Evolutionary conservation across 2,329 filamentous ascomycete species (phyloP).

Genomic region (Parasarocladium wereldwijsianum): DNA sequence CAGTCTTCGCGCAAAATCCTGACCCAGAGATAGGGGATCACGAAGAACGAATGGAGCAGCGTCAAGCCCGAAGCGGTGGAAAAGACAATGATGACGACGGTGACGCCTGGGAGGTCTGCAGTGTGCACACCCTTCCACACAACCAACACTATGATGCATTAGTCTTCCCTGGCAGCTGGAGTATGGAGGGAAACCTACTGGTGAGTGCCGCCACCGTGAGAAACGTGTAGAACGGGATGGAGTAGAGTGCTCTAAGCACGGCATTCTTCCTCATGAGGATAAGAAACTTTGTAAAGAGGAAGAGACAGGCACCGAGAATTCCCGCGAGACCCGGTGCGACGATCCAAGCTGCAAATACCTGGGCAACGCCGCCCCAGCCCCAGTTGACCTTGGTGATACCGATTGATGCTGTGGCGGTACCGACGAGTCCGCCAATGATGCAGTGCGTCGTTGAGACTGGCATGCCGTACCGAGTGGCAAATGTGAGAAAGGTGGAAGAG

Average conservation of each 20-base stretch:
- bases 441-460: slow-evolving; percentile 30
- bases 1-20: slow-evolving; percentile 36
- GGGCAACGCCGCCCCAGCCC: slow-evolving; percentile 22
- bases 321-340: slow-evolving; percentile 30
- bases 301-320: slow-evolving; percentile 26
- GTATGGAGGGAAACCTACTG: background rate
- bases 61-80: slow-evolving; percentile 26
- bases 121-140: slow-evolving; percentile 2
- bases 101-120: background rate
- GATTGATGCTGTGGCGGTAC: slow-evolving; percentile 25
- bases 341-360: slow-evolving; percentile 30
- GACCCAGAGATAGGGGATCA: slow-evolving; percentile 37
- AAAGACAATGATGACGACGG: slow-evolving; percentile 15
- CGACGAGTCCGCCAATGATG: slow-evolving; percentile 27
- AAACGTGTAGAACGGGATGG: slow-evolving; percentile 1
- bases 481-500: slow-evolving; percentile 25
- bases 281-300: slow-evolving; percentile 24
- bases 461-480: slow-evolving; percentile 18
- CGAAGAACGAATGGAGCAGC: slow-evolving; percentile 27
- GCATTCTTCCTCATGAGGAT: slow-evolving; percentile 15
- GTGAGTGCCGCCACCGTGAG: slow-evolving; percentile 1
- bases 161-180: background rate
- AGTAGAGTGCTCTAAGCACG: slow-evolving; percentile 1
- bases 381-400: slow-evolving; percentile 7
- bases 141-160: background rate